Percentiles rank a stretch among this genome's conserved stretches.
phyloP scores from a whole-genome alignment of 2,329 filamentous ascomycete species.

The Aspergillus puulaauensis region DNA sequence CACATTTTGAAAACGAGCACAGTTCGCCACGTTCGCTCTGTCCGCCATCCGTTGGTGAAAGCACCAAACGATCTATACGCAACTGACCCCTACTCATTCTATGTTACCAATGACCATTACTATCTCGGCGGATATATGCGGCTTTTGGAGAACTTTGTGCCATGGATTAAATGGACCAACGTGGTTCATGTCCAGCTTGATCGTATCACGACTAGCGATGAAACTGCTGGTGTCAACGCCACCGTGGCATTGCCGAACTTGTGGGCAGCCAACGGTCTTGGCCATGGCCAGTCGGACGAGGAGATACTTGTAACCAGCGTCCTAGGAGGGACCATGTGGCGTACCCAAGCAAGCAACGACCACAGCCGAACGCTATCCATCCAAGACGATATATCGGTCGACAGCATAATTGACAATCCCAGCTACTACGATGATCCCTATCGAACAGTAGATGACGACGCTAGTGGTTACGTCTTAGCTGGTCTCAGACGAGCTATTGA shows the following conservation, averaged over 20 bases:
- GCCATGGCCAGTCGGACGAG: constrained; percentile 43
- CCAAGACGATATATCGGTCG: constrained; percentile 44
- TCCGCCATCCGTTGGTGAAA: constrained; percentile 53
- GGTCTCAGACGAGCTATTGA: constrained; percentile 48
- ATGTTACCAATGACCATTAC: constrained; percentile 62
- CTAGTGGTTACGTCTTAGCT: constrained; percentile 55
- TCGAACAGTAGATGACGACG: constrained; percentile 42
- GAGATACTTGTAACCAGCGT: constrained; percentile 42
- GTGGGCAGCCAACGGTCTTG: constrained; percentile 59
- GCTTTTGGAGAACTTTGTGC: constrained; percentile 48
- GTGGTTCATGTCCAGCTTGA: constrained; percentile 48
- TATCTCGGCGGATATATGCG: constrained; percentile 52
- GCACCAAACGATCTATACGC: constrained; percentile 62
- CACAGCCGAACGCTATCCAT: constrained; percentile 41
- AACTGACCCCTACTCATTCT: constrained; percentile 49
- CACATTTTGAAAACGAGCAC: constrained; percentile 48
- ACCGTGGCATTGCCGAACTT: constrained; percentile 46
- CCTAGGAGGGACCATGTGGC: constrained; percentile 48
- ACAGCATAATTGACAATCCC: constrained; percentile 57
- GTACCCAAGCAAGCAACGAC: constrained; percentile 26
- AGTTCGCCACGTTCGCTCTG: constrained; percentile 51
- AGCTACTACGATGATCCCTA: constrained; percentile 58
- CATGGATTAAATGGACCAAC: constrained; percentile 49
- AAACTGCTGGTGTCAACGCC: constrained; percentile 41
- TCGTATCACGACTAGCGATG: constrained; percentile 21